A percentile compares a stretch with the other conserved stretches of the same genome.
These are phyloP conservation scores for Amaranthus tricolor DNA, from an alignment of 179 eudicot species.

Conservation along the genomic window DNA sequence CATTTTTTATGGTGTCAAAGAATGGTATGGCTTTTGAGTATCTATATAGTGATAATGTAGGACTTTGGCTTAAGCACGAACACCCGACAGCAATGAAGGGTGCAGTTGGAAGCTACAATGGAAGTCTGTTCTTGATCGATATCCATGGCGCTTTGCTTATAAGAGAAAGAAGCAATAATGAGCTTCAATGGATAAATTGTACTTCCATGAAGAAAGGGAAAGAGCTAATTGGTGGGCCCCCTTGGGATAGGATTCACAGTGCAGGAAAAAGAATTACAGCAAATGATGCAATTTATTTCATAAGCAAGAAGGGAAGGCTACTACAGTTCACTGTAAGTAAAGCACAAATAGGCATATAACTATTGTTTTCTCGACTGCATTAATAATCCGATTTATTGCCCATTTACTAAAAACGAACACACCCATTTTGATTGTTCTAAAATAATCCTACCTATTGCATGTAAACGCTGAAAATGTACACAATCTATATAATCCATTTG, in stretches of 20 bases:
- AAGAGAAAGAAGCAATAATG: constrained; percentile 56
- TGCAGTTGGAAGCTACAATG: constrained; percentile 68
- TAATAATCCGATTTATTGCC: background rate
- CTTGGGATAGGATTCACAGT: constrained; percentile 60
- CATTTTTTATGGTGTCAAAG: constrained; percentile 57
- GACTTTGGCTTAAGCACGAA: constrained; percentile 76
- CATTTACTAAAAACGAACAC: too few species aligned
- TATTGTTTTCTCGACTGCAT: background rate
- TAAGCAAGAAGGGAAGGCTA: constrained; percentile 64
- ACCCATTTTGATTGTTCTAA: too few species aligned
- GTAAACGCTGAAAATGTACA: too few species aligned
- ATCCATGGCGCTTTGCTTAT: constrained; percentile 57
- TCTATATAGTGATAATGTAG: constrained; percentile 52
- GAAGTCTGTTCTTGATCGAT: constrained; percentile 70
- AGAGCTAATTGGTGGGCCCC: constrained; percentile 61
- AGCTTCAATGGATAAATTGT: constrained; percentile 72
- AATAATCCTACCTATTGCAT: too few species aligned
- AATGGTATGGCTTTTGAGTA: constrained; percentile 55
- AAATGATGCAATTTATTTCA: constrained; percentile 67
- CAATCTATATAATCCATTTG: too few species aligned
- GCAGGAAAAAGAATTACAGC: constrained; percentile 29
- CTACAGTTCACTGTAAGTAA: constrained; percentile 73
- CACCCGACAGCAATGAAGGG: constrained; percentile 52
- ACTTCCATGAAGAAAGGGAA: constrained; percentile 73
- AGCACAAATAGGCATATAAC: background rate